phyloP scores from a whole-genome alignment of 2,329 filamentous ascomycete genomes.

The Pseudohalonectria lignicola region DNA sequence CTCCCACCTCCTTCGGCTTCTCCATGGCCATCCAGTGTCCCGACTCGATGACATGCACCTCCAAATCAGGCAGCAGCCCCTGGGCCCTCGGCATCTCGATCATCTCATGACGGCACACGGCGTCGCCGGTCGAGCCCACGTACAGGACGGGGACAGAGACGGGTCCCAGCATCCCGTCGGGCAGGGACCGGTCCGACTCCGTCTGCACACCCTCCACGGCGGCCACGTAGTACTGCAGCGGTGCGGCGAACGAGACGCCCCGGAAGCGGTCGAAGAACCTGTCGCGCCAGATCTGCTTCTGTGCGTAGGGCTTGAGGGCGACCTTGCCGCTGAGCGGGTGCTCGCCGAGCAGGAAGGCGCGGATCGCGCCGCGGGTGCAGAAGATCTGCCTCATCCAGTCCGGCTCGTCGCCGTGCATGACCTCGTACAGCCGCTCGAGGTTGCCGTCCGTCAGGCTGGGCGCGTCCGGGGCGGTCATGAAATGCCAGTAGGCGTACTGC shows the following conservation, averaged over 20 bases:
- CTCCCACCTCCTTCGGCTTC: slow-evolving; percentile 14
- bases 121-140: slow-evolving; percentile 15
- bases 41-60: slow-evolving; percentile 10
- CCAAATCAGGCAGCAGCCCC: slow-evolving; percentile 15
- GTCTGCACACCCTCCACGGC: slow-evolving; percentile 9
- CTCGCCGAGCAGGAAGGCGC: slow-evolving; percentile 11
- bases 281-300: slow-evolving; percentile 12
- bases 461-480: too few species aligned
- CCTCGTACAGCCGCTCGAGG: slow-evolving; percentile 23
- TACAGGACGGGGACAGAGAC: slow-evolving; percentile 15
- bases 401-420: slow-evolving; percentile 17
- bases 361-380: slow-evolving; percentile 22
- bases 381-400: slow-evolving; percentile 21
- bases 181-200: slow-evolving; percentile 9
- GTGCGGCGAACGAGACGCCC: slow-evolving; percentile 15
- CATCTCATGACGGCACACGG: slow-evolving; percentile 12
- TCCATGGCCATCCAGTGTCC: slow-evolving; percentile 20
- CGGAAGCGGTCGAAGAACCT: slow-evolving; percentile 14
- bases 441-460: slow-evolving; percentile 22
- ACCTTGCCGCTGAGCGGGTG: slow-evolving; percentile 10
- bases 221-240: slow-evolving; percentile 17
- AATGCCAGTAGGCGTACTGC: slow-evolving; percentile 31
- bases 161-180: slow-evolving; percentile 7
- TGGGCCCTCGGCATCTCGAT: slow-evolving; percentile 9
- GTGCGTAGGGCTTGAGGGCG: slow-evolving; percentile 15